These are phyloP conservation scores for Cubamyces lactineus DNA, from an alignment of 768 basidiomycete genomes.

Conservation along the genomic window DNA sequence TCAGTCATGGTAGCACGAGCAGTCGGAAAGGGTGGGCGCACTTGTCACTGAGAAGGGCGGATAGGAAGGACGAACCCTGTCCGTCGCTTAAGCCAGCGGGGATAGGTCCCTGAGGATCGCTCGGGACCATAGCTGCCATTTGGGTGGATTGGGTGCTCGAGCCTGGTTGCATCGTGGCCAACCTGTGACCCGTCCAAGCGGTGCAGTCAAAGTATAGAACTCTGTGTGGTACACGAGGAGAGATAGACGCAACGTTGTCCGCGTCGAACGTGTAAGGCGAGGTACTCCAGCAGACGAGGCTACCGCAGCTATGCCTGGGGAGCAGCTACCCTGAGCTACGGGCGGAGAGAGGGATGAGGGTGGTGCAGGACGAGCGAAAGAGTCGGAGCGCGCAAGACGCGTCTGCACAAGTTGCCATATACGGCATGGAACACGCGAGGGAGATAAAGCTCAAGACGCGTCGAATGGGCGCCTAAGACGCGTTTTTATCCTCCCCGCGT, in stretches of 20 bases:
- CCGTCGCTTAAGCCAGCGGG: background rate
- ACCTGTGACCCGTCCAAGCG: too few relatives aligned
- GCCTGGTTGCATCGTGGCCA: too few relatives aligned
- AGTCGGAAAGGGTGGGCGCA: slow-evolving; percentile 17
- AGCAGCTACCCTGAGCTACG: too few relatives aligned
- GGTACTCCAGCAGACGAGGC: background rate
- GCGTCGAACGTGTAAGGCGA: too few relatives aligned
- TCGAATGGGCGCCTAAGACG: slow-evolving; percentile 11
- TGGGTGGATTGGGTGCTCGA: background rate
- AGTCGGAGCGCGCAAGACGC: slow-evolving; percentile 5
- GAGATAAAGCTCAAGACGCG: slow-evolving; percentile 15
- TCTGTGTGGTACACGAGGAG: too few relatives aligned
- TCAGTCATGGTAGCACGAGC: slow-evolving; percentile 6
- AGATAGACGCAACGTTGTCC: too few relatives aligned
- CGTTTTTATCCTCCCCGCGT: slow-evolving; percentile 17
- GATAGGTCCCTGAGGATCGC: background rate
- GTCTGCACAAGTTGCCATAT: background rate
- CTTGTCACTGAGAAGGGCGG: slow-evolving; percentile 32
- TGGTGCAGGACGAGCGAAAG: background rate
- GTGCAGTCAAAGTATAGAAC: too few relatives aligned
- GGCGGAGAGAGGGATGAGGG: background rate
- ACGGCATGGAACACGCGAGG: slow-evolving; percentile 12
- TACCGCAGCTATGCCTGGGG: background rate
- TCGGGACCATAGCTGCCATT: background rate
- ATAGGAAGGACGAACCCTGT: slow-evolving; percentile 20